These are phyloP conservation scores for Blastobotrys indianensis DNA, from an alignment of 1,139 yeast genomes.

Conservation along the genomic window DNA sequence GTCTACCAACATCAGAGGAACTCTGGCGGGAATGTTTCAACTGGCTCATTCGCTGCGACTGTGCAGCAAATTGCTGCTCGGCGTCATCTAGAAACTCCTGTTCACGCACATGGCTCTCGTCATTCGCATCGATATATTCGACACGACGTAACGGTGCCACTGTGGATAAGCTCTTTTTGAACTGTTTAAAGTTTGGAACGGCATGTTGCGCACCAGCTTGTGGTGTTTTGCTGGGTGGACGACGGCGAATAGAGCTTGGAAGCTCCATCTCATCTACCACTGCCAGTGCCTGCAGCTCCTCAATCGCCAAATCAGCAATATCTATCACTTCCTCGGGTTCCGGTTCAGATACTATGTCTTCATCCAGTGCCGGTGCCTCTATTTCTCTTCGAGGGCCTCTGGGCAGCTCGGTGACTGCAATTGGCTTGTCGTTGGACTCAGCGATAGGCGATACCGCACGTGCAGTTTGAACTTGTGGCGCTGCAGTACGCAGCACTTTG, in stretches of 20 bases:
- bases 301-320: not conserved
- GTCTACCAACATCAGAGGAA: not conserved
- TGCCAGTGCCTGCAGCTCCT: conserved; percentile 4
- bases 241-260: not conserved
- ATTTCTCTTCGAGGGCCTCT: not conserved
- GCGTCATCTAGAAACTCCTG: not conserved
- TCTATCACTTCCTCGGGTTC: not conserved
- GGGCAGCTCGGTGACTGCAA: not conserved
- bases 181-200: conserved; percentile 10
- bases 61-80: not conserved
- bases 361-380: not conserved
- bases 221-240: not conserved
- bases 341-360: not conserved
- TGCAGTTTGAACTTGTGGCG: not conserved
- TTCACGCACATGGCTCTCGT: not conserved
- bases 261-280: conserved; percentile 5
- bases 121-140: not conserved
- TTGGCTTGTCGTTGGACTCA: not conserved
- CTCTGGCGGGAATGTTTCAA: not conserved
- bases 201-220: not conserved
- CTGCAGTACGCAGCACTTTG: not conserved
- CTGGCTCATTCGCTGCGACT: not conserved
- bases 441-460: conserved; percentile 1
- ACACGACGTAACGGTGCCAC: not conserved
- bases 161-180: conserved; percentile 3